Evolutionary conservation across 352 stramenopile genomes (phyloP), one percentile per base, ranked within the genome.

Genomic region (Globisporangium iwayamae): DNA sequence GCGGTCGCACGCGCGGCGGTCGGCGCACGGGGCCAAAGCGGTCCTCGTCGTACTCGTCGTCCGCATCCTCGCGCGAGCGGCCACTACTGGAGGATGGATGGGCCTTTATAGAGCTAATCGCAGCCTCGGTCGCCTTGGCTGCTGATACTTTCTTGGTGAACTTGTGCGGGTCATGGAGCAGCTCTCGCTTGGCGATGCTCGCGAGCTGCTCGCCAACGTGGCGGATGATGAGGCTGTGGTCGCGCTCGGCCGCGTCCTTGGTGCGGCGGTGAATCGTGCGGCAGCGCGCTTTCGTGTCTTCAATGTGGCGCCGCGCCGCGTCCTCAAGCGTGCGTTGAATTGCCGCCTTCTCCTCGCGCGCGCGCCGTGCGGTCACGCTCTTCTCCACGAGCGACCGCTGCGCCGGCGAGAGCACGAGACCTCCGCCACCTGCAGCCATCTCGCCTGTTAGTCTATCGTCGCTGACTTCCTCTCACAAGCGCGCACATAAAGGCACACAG

Each of bases 191-290:
- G 16, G 78, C 78, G 16, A 90, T 67, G 11, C 72, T 74, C 30
- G 76, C 81, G 7, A 90, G 74, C 63, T 85, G 69, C 65, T 86
- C 76, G 28, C 78, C 81, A 18, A 90, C 78, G 48, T 90, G 81
- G 11, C 81, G 78, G 60, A 90, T 75, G 56, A 87, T 79, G 34
- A 90, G 71, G 10, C 72, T 73, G 36, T 72, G 78, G 50, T 76
- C 67, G 8, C 68, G 64, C 39, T 67, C 56, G 0, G 48, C 28
- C 3, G 54, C 65, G 22, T 67, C 53, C 38, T 69, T 45, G 32
- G 63, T 39, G 45, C 45, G 45, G 0, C 72, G 53, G 11, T 73
- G 50, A 9, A 67, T 67, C 45, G 59, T 30, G 28, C 65, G 63
- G 56, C 73, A 76, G 20, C 67, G 70, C 58, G 62, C 52, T 51